These are phyloP conservation scores for Phoma sp. DNA, from an alignment of 2,329 filamentous ascomycete genomes.

Conservation along the genomic window DNA sequence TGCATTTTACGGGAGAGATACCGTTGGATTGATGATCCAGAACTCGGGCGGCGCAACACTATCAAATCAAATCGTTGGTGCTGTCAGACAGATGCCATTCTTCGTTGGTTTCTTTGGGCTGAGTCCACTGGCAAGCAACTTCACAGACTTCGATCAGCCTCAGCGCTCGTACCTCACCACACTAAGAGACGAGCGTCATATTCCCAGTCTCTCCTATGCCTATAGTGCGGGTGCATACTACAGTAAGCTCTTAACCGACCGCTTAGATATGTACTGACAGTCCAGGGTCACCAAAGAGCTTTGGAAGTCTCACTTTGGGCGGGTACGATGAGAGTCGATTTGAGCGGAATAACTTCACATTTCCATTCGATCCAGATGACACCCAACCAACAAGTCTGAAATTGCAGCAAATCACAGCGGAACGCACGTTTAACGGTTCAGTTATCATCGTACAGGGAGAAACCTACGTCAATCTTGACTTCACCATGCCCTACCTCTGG, in stretches of 20 bases:
- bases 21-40: conserved; percentile 37
- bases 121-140: conserved; percentile 57
- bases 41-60: conserved; percentile 25
- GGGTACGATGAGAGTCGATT: conserved; percentile 50
- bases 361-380: conserved; percentile 31
- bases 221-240: conserved; percentile 6
- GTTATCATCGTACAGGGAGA: conserved; percentile 19
- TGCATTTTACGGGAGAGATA: conserved; percentile 24
- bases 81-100: conserved; percentile 19
- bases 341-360: conserved; percentile 28
- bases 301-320: conserved; percentile 48
- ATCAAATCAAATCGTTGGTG: conserved; percentile 19
- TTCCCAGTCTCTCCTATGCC: conserved; percentile 2
- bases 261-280: neutral
- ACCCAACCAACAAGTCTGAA: neutral
- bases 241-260: neutral
- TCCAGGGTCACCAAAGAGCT: neutral
- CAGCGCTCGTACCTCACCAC: conserved; percentile 20
- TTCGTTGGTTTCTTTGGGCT: conserved; percentile 47
- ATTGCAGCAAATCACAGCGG: conserved; percentile 6
- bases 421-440: conserved; percentile 37
- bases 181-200: conserved; percentile 10
- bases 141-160: conserved; percentile 51
- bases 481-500: conserved; percentile 46
- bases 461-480: conserved; percentile 44